phyloP scores from a whole-genome alignment of 441 rosid species.

The Populus trichocarpa region DNA sequence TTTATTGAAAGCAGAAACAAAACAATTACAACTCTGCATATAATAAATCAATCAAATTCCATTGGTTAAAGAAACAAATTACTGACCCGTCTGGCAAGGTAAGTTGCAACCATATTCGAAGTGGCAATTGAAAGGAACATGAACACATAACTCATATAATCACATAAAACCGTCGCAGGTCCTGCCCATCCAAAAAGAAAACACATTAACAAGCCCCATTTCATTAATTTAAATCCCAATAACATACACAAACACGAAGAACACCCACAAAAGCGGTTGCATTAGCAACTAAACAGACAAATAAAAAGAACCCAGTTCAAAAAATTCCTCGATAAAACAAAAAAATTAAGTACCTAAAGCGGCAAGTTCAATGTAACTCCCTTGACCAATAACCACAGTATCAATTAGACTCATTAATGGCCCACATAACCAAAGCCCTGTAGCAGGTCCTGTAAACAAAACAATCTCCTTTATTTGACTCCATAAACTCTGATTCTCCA shows the following conservation, averaged over 20 bases:
- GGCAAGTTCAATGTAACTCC: slow-evolving; percentile 74
- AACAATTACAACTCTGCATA: background rate
- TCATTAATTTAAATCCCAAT: background rate
- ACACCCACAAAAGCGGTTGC: background rate
- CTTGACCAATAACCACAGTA: slow-evolving; percentile 88
- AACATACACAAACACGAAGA: background rate
- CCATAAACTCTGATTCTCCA: slow-evolving; percentile 40
- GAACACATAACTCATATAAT: slow-evolving; percentile 42
- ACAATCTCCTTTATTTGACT: slow-evolving; percentile 75
- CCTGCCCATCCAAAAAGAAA: slow-evolving; percentile 43
- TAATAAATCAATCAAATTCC: background rate
- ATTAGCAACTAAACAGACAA: background rate
- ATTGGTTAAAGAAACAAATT: slow-evolving; percentile 15
- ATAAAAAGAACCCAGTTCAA: background rate
- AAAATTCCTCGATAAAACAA: background rate
- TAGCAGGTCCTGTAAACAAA: slow-evolving; percentile 86
- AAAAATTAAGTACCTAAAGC: slow-evolving; percentile 37
- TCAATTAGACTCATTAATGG: slow-evolving; percentile 98
- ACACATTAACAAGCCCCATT: slow-evolving; percentile 3
- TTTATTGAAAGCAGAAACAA: background rate
- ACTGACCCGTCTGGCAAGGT: slow-evolving; percentile 47
- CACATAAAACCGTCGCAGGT: slow-evolving; percentile 56
- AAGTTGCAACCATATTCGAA: slow-evolving; percentile 57
- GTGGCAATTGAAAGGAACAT: slow-evolving; percentile 64
- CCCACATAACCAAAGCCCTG: slow-evolving; percentile 86